Conservation (phyloP, 345 rosid genomes). For the Euclidium syriacum region DNA sequence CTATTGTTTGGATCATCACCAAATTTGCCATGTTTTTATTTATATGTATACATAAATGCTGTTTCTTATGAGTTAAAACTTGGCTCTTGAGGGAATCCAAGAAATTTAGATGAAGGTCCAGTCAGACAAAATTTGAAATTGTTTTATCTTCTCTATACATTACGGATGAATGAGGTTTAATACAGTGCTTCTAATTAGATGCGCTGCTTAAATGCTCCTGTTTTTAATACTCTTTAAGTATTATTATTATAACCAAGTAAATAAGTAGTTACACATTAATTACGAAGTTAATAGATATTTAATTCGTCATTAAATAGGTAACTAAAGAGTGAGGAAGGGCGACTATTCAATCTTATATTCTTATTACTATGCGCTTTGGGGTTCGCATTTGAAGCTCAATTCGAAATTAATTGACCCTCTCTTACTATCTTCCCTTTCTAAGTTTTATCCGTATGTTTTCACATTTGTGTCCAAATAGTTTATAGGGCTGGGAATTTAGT, state of each 20-base stretch:
- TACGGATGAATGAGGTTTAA: slow-evolving; percentile 23
- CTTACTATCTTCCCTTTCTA: not conserved
- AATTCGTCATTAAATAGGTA: slow-evolving; percentile 6
- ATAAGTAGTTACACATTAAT: slow-evolving; percentile 13
- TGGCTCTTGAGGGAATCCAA: slow-evolving; percentile 23
- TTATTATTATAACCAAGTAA: not conserved
- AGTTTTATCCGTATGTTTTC: not conserved
- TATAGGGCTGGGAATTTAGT: too few relatives aligned
- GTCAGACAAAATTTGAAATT: slow-evolving; percentile 5
- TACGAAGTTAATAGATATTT: not conserved
- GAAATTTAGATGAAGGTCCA: slow-evolving; percentile 8
- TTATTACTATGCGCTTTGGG: not conserved
- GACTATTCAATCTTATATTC: not conserved
- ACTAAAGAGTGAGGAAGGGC: not conserved
- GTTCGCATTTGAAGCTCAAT: not conserved
- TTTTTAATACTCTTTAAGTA: not conserved
- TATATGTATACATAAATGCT: not conserved
- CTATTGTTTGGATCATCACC: not conserved
- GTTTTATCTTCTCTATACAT: slow-evolving; percentile 30
- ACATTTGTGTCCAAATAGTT: too few relatives aligned
- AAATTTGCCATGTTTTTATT: not conserved
- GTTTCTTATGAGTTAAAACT: not conserved
- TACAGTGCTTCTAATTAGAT: slow-evolving; percentile 22
- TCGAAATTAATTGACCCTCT: not conserved
- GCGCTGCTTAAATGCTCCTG: slow-evolving; percentile 26